Percentiles rank a stretch among this genome's conserved stretches.
These are phyloP conservation scores for Fusarium palustre DNA, from an alignment of 2,329 filamentous ascomycete genomes.

Conservation along the genomic window DNA sequence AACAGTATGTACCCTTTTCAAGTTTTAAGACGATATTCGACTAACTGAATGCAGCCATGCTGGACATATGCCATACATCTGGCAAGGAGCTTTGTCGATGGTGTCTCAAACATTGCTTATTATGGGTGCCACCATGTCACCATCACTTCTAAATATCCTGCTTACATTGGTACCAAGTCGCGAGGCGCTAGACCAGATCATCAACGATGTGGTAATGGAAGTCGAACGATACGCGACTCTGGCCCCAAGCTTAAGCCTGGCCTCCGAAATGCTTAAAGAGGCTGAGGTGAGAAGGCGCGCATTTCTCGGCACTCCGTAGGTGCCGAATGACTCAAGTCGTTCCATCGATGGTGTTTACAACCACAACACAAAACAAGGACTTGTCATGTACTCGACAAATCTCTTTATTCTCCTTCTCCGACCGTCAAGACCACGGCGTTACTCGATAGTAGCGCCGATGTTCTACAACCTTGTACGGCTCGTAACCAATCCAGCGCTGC, in stretches of 20 bases:
- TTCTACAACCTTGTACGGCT: conserved; percentile 1
- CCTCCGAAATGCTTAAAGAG: conserved; percentile 84
- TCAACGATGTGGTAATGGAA: conserved; percentile 80
- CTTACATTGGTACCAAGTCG: conserved; percentile 65
- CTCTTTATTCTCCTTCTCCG: neutral
- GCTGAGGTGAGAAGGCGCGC: conserved; percentile 78
- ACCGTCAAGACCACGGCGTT: neutral
- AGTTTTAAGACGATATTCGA: neutral
- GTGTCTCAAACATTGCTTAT: conserved; percentile 84
- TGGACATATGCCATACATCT: conserved; percentile 86
- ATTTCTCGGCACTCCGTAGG: conserved; percentile 62
- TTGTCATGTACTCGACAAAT: neutral
- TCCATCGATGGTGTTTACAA: conserved; percentile 1
- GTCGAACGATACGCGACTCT: conserved; percentile 79
- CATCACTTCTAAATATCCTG: conserved; percentile 75
- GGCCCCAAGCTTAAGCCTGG: conserved; percentile 79
- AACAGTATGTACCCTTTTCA: conserved; percentile 67
- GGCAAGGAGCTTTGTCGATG: conserved; percentile 86
- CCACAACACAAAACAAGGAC: neutral
- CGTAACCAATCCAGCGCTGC: neutral
- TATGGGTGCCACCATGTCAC: conserved; percentile 87
- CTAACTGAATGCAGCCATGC: conserved; percentile 67
- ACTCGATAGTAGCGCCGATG: neutral
- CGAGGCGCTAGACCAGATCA: conserved; percentile 78
- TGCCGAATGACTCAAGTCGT: neutral